Percentiles rank a stretch among this genome's conserved stretches.
Evolutionary conservation across 1,139 yeast species (phyloP).

Genomic region (Nakaseomyces nivariensis): DNA sequence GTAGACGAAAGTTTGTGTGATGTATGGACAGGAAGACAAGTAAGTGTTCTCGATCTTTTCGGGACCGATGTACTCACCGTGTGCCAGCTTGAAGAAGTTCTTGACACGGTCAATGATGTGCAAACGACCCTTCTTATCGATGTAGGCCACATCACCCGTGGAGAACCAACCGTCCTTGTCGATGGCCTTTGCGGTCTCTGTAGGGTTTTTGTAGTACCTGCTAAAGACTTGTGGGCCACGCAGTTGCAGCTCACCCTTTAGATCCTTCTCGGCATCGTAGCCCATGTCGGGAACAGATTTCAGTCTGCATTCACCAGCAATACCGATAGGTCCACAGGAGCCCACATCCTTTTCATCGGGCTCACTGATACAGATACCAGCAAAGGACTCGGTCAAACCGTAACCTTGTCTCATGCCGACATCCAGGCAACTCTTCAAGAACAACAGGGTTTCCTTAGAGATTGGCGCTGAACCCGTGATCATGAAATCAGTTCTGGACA

Average conservation of each 20-base stretch:
- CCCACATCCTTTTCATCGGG: constrained; percentile 43
- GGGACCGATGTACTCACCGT: constrained; percentile 76
- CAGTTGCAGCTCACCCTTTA: constrained; percentile 51
- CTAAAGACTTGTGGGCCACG: constrained; percentile 60
- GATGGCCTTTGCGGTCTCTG: constrained; percentile 43
- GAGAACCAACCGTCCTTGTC: constrained; percentile 66
- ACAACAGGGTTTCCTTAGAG: constrained; percentile 46
- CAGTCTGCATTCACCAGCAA: constrained; percentile 48
- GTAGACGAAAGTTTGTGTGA: constrained; percentile 52
- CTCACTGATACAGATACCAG: constrained; percentile 44
- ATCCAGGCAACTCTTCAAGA: constrained; percentile 53
- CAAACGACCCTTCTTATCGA: constrained; percentile 47
- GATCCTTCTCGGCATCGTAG: constrained; percentile 39
- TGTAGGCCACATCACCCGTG: constrained; percentile 64
- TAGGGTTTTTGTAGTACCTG: constrained; percentile 50
- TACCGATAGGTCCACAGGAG: constrained; percentile 51
- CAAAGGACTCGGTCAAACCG: constrained; percentile 69
- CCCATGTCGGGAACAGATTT: constrained; percentile 62
- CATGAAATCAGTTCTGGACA: constrained; percentile 38
- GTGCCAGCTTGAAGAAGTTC: constrained; percentile 71
- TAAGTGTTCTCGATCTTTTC: constrained; percentile 65
- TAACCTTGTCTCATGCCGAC: constrained; percentile 61
- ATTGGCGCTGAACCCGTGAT: constrained; percentile 72
- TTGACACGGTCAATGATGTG: constrained; percentile 65
- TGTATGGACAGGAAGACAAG: constrained; percentile 41